These are phyloP conservation scores for Umbellularia californica DNA, from an alignment of 164 flowering plant species.

Conservation along the genomic window DNA sequence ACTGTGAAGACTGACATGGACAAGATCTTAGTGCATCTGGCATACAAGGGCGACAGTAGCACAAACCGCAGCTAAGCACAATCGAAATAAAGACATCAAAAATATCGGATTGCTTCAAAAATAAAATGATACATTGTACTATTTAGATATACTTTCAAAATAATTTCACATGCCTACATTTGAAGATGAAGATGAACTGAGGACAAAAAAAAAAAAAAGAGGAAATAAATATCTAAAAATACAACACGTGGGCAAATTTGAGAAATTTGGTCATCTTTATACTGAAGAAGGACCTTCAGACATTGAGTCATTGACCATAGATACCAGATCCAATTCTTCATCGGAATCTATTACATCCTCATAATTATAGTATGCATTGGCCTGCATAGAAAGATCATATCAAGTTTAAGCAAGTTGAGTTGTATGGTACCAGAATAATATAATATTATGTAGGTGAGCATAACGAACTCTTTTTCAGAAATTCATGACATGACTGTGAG, in stretches of 20 bases:
- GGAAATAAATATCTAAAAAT: neutral
- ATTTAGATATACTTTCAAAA: neutral
- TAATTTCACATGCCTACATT: neutral
- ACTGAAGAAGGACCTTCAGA: constrained; percentile 8
- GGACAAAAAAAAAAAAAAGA: neutral
- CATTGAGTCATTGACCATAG: constrained; percentile 31
- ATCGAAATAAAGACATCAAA: too few relatives aligned
- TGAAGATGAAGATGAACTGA: neutral
- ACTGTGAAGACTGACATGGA: too few relatives aligned
- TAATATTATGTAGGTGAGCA: too few relatives aligned
- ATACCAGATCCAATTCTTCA: constrained; percentile 71
- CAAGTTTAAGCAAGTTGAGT: neutral
- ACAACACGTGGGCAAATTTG: neutral
- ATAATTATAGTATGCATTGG: constrained; percentile 60
- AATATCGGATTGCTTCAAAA: too few relatives aligned
- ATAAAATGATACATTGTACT: too few relatives aligned
- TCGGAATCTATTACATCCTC: constrained; percentile 85
- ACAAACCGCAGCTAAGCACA: neutral
- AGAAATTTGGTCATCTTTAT: neutral
- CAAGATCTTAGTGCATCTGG: too few relatives aligned
- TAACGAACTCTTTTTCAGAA: too few relatives aligned
- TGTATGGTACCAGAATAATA: neutral
- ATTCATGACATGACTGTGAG: too few relatives aligned
- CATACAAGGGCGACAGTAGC: neutral
- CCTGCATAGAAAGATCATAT: constrained; percentile 44